phyloP scores from a whole-genome alignment of 176 grass and related monocot species.

The Secale cereale region DNA sequence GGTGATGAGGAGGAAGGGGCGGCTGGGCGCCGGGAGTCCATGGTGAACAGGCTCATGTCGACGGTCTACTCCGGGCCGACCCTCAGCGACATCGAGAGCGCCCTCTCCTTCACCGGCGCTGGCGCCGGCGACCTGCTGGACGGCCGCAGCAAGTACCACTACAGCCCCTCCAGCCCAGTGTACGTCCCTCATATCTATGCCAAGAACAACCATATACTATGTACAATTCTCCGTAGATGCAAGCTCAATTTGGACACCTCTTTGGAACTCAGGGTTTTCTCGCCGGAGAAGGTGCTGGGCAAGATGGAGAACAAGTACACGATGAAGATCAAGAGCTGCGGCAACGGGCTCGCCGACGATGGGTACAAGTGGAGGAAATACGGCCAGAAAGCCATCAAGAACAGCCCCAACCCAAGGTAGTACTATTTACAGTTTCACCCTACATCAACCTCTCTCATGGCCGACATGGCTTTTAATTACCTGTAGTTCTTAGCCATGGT shows the following conservation, averaged over 20 bases:
- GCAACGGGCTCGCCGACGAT: constrained; percentile 64
- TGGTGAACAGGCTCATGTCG: constrained; percentile 86
- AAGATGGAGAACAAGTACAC: constrained; percentile 95
- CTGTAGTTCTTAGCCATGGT: too few relatives aligned
- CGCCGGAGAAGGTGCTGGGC: constrained; percentile 64
- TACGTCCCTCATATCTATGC: neutral
- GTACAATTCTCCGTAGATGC: neutral
- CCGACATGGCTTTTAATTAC: neutral
- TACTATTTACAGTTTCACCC: neutral
- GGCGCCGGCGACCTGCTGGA: neutral
- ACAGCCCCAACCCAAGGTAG: constrained; percentile 94
- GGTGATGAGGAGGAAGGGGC: neutral
- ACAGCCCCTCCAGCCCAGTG: constrained; percentile 41
- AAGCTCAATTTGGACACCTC: neutral
- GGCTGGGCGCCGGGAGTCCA: constrained; percentile 38
- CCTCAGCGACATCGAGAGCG: constrained; percentile 80
- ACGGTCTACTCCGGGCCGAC: constrained; percentile 91
- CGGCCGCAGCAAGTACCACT: constrained; percentile 9
- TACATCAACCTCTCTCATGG: neutral
- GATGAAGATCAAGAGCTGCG: constrained; percentile 67
- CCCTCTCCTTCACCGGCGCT: constrained; percentile 49
- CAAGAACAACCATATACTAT: neutral
- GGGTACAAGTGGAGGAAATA: constrained; percentile 99
- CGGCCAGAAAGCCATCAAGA: constrained; percentile 97
- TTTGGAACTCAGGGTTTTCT: constrained; percentile 39